A percentile compares a stretch with the other conserved stretches of the same genome.
Evolutionary conservation across 306 rosid genomes (phyloP).

Genomic region (Inga oerstediana): DNA sequence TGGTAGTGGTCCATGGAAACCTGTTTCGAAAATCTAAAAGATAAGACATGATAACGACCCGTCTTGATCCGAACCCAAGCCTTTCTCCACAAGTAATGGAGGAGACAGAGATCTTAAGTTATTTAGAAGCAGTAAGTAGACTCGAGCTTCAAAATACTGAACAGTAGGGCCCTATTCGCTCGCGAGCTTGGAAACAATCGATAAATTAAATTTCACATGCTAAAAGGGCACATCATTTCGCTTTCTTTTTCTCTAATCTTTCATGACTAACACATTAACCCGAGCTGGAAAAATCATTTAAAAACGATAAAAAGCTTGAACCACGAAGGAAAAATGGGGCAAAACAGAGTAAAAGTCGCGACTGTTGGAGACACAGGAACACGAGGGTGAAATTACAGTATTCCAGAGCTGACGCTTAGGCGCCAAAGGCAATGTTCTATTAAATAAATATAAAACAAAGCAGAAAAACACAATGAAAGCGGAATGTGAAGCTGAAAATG

Average conservation of each 20-base stretch:
- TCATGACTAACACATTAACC: slow-evolving; percentile 6
- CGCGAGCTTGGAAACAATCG: not conserved
- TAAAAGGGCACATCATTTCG: not conserved
- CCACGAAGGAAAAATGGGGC: not conserved
- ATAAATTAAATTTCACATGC: not conserved
- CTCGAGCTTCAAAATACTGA: slow-evolving; percentile 40
- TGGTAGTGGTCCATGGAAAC: slow-evolving; percentile 63
- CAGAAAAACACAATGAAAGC: not conserved
- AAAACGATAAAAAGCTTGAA: not conserved
- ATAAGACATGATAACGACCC: slow-evolving; percentile 47
- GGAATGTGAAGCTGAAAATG: not conserved
- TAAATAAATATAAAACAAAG: not conserved
- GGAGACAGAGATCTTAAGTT: slow-evolving; percentile 49
- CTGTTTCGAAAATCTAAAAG: slow-evolving; percentile 46
- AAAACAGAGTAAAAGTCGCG: not conserved
- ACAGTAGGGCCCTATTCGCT: slow-evolving; percentile 33
- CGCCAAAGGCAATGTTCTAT: not conserved
- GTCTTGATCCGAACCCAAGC: slow-evolving; percentile 30
- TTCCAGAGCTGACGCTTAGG: not conserved
- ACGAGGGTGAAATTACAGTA: not conserved
- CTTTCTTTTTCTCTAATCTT: slow-evolving; percentile 2
- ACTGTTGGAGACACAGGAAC: not conserved
- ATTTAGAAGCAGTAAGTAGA: slow-evolving; percentile 33
- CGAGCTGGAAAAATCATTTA: not conserved
- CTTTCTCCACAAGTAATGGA: slow-evolving; percentile 35